Base-by-base conservation (phyloP, 2,329 filamentous ascomycete species). In the Calycina herbarum region DNA sequence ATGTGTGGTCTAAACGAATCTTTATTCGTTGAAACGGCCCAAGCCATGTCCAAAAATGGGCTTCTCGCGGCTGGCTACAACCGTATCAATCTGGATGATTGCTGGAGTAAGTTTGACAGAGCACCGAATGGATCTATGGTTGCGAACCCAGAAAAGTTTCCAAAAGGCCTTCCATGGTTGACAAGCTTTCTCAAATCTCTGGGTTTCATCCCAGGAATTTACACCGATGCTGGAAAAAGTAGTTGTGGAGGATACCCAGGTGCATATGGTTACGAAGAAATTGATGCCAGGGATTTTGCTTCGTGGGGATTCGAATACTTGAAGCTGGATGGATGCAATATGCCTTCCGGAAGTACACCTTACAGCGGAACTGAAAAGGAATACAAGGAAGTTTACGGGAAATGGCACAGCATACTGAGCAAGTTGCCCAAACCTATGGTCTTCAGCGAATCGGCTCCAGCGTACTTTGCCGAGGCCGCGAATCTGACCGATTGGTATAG, bases 121-220 rank as follows among this genome's bases (percentile, higher is more conserved):
- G 74, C 69, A 11, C 82, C 78, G 0, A 74, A 79, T 8, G 78
- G 82, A 3, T 72, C 70, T 24, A 79, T 86, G 15, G 72, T 82
- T 4, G 79, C 81, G 0, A 80, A 87, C 69, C 71, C 76, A 0
- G 74, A 72, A 8, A 85, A 82, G 64, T 90, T 89, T 65, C 87
- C 87, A 0, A 77, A 81, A 27, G 87, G 87, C 0, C 86, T 90
- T 66, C 80, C 80, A 7, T 81, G 82, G 3, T 75, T 85, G 1
- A 85, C 85, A 0, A 77, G 82, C 27, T 74, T 83, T 67, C 79
- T 89, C n/a, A 87, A 89, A 67, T 76, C 71, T 2, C 72, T 86
- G 68, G 85, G 85, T 1, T 73, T 90, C 59, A 88, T 88, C 70
- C 77, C 88, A 5, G 87, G 88, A 1, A 88, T 90, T 62, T 90